These are phyloP conservation scores for Exophiala mesophila DNA, from an alignment of 2,329 filamentous ascomycete genomes.

Conservation along the genomic window DNA sequence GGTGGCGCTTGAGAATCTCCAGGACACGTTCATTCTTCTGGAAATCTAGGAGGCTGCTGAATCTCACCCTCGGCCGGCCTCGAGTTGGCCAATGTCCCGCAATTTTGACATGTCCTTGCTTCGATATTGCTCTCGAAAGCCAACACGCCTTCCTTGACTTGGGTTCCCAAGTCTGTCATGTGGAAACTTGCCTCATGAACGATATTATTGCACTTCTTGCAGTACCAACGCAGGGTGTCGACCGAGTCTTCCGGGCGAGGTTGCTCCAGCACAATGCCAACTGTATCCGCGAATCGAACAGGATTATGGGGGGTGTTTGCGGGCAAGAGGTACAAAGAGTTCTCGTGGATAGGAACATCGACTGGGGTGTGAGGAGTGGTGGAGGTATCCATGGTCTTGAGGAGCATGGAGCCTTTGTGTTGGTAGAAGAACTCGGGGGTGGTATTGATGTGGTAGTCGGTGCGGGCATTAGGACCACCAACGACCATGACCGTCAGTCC, in stretches of 20 bases:
- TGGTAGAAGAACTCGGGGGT: slow-evolving; percentile 99
- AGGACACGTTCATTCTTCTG: slow-evolving; percentile 13
- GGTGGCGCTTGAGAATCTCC: neutral
- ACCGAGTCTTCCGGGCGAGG: slow-evolving; percentile 63
- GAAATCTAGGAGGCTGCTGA: slow-evolving; percentile 38
- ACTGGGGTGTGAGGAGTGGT: slow-evolving; percentile 57
- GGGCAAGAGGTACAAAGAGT: slow-evolving; percentile 88
- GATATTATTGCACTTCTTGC: slow-evolving; percentile 61
- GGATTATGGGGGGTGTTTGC: slow-evolving; percentile 96
- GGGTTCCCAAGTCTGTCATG: slow-evolving; percentile 83
- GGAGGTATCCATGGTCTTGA: slow-evolving; percentile 74
- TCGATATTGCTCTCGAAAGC: slow-evolving; percentile 66
- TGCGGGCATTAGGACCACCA: slow-evolving; percentile 90
- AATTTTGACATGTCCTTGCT: slow-evolving; percentile 69
- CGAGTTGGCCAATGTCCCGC: slow-evolving; percentile 66
- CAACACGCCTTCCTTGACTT: slow-evolving; percentile 90
- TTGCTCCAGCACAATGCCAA: slow-evolving; percentile 92
- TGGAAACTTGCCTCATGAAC: slow-evolving; percentile 86
- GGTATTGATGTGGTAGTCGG: slow-evolving; percentile 96
- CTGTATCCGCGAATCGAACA: slow-evolving; percentile 84
- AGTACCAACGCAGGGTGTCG: slow-evolving; percentile 90
- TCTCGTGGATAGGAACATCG: slow-evolving; percentile 85
- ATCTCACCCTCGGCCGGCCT: slow-evolving; percentile 39
- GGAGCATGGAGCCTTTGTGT: slow-evolving; percentile 84
- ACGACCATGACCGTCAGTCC: slow-evolving; percentile 92